Conservation (phyloP, 1,284 basidiomycete species). For the Cronartium quercuum region DNA sequence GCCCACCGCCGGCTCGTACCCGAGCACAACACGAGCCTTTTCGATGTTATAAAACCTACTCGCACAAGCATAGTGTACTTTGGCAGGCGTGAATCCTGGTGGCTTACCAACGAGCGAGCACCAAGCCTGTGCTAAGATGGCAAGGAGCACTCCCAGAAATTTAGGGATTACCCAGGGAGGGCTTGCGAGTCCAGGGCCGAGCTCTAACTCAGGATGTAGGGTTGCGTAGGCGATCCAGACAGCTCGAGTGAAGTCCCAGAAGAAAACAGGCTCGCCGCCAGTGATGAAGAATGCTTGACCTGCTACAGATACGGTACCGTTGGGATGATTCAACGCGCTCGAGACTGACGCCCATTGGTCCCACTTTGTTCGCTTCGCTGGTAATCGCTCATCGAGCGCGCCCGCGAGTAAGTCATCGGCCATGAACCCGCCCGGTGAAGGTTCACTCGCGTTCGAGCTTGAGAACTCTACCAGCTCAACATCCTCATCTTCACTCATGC, state of each 20-base stretch:
- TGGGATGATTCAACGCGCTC: slow-evolving; percentile 11
- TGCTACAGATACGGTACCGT: slow-evolving; percentile 65
- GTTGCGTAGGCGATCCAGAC: slow-evolving; percentile 70
- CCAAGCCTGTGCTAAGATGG: slow-evolving; percentile 67
- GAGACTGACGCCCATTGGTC: slow-evolving; percentile 45
- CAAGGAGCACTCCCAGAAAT: slow-evolving; percentile 60
- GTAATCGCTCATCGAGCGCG: slow-evolving; percentile 50
- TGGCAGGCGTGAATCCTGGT: slow-evolving; percentile 81
- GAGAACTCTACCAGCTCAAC: slow-evolving; percentile 17
- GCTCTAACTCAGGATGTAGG: slow-evolving; percentile 52
- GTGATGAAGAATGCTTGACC: slow-evolving; percentile 97
- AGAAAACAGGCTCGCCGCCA: slow-evolving; percentile 90
- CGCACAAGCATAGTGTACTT: slow-evolving; percentile 57
- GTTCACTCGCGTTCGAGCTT: slow-evolving; percentile 1
- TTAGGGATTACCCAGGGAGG: slow-evolving; percentile 61
- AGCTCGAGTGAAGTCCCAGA: slow-evolving; percentile 86
- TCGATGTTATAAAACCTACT: slow-evolving; percentile 89
- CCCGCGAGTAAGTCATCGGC: slow-evolving; percentile 55
- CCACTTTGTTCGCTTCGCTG: slow-evolving; percentile 53
- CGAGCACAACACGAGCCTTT: slow-evolving; percentile 81
- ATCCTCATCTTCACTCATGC: slow-evolving; percentile 35
- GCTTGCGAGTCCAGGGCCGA: not conserved
- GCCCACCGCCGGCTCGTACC: slow-evolving; percentile 85
- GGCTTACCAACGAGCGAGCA: slow-evolving; percentile 70
- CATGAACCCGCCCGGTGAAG: not conserved